These are phyloP conservation scores for Coniferiporia sulphurascens DNA, from an alignment of 1,284 basidiomycete species.

Conservation along the genomic window DNA sequence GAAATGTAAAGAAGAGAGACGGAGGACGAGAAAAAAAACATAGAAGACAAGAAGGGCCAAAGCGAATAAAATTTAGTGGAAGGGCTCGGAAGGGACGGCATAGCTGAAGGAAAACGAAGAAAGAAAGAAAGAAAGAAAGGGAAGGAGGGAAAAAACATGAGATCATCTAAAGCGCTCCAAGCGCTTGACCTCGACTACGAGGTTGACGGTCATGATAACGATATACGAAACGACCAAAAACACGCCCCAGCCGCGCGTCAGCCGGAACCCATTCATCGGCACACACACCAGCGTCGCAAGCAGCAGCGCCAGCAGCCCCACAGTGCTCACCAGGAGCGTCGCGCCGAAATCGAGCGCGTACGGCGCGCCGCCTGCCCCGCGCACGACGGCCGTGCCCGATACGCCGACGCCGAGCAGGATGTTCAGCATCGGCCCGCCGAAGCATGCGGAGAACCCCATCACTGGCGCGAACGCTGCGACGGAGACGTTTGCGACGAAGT, in stretches of 20 bases:
- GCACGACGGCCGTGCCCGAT: slow-evolving; percentile 70
- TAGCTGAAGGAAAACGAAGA: too few relatives aligned
- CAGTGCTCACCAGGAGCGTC: slow-evolving; percentile 79
- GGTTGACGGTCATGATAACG: slow-evolving; percentile 66
- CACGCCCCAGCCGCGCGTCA: slow-evolving; percentile 77
- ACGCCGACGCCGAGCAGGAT: slow-evolving; percentile 88
- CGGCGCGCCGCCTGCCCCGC: slow-evolving; percentile 47
- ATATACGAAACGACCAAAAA: slow-evolving; percentile 74
- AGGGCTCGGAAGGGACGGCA: too few relatives aligned
- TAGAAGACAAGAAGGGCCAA: too few relatives aligned
- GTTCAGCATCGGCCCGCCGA: slow-evolving; percentile 95
- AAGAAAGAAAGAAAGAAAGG: too few relatives aligned
- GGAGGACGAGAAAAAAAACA: too few relatives aligned
- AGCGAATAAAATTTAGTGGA: too few relatives aligned
- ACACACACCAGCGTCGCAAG: slow-evolving; percentile 78
- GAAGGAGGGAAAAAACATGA: too few relatives aligned
- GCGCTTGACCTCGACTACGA: slow-evolving; percentile 60
- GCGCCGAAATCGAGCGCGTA: slow-evolving; percentile 75
- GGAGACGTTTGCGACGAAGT: slow-evolving; percentile 95
- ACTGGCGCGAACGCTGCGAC: slow-evolving; percentile 83
- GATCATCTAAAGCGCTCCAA: too few relatives aligned
- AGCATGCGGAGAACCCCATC: slow-evolving; percentile 93
- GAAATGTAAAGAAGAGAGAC: too few relatives aligned
- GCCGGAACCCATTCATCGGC: slow-evolving; percentile 77
- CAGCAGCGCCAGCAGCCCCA: slow-evolving; percentile 75